Conservation (phyloP, 768 basidiomycete species). For the Boletus bicolor region DNA sequence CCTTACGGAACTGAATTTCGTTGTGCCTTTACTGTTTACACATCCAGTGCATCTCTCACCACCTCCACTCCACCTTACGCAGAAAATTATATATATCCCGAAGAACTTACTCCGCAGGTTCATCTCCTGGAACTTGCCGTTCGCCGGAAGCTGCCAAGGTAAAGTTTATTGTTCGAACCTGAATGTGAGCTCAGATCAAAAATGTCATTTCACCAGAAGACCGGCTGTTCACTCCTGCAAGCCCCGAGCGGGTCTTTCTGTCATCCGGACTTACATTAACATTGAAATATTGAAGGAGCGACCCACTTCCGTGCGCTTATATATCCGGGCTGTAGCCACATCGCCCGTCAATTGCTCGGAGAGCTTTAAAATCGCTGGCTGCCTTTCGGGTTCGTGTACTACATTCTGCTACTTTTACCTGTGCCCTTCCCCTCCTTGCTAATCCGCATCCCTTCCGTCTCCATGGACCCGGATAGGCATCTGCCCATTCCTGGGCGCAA, state of each 20-base stretch:
- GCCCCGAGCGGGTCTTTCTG: conserved; percentile 28
- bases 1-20: conserved; percentile 31
- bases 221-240: conserved; percentile 23
- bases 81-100: conserved; percentile 10
- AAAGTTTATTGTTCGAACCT: conserved; percentile 30
- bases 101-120: conserved; percentile 24
- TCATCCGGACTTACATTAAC: conserved; percentile 30
- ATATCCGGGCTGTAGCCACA: conserved; percentile 30
- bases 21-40: conserved; percentile 21
- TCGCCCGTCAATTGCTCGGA: conserved; percentile 20
- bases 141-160: conserved; percentile 25
- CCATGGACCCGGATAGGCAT: conserved; percentile 39
- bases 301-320: conserved; percentile 31
- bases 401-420: conserved; percentile 23
- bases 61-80: not conserved
- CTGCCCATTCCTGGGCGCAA: conserved; percentile 33
- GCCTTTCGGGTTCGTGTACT: conserved; percentile 22
- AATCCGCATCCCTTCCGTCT: conserved; percentile 4
- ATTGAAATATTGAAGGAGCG: conserved; percentile 19
- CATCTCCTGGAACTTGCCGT: conserved; percentile 29
- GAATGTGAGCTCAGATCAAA: conserved; percentile 25
- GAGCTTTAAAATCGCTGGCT: conserved; percentile 23
- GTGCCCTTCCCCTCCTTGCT: conserved; percentile 16
- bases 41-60: conserved; percentile 10
- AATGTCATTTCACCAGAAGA: conserved; percentile 20